These are phyloP conservation scores for Mortierella claussenii DNA, from an alignment of 192 early-diverging fungal genomes.

Conservation along the genomic window DNA sequence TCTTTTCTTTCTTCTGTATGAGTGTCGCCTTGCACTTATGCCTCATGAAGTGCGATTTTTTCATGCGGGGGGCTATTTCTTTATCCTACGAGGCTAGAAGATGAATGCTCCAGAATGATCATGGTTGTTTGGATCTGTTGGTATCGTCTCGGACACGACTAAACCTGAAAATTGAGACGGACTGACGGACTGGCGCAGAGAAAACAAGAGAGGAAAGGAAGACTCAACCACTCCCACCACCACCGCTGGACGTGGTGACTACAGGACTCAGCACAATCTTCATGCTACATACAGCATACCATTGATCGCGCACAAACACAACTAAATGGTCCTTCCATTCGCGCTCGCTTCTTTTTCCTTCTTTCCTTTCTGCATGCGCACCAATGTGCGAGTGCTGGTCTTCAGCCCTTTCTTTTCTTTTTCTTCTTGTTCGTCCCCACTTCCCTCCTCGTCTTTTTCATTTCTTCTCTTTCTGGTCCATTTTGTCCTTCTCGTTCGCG, in stretches of 20 bases:
- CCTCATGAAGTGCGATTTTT: too few species aligned
- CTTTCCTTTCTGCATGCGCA: neutral
- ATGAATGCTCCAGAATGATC: constrained; percentile 11
- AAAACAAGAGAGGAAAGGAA: neutral
- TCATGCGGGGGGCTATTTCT: too few species aligned
- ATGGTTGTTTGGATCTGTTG: constrained; percentile 11
- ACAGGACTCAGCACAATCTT: too few species aligned
- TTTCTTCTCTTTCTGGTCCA: neutral
- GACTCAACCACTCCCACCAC: neutral
- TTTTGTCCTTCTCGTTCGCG: too few species aligned
- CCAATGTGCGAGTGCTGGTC: too few species aligned
- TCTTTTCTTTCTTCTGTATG: too few species aligned
- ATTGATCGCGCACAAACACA: too few species aligned
- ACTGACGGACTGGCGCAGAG: too few species aligned
- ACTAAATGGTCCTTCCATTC: neutral
- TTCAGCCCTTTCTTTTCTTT: neutral
- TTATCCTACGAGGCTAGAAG: too few species aligned
- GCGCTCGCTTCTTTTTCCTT: neutral
- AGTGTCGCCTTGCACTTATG: too few species aligned
- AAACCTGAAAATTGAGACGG: constrained; percentile 30
- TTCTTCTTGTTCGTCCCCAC: neutral
- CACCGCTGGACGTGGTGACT: too few species aligned
- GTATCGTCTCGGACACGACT: constrained; percentile 32
- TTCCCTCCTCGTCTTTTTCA: neutral
- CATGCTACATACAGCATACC: too few species aligned